These are phyloP conservation scores for Lactuca saligna DNA, from an alignment of 129 eudicot genomes.

Conservation along the genomic window DNA sequence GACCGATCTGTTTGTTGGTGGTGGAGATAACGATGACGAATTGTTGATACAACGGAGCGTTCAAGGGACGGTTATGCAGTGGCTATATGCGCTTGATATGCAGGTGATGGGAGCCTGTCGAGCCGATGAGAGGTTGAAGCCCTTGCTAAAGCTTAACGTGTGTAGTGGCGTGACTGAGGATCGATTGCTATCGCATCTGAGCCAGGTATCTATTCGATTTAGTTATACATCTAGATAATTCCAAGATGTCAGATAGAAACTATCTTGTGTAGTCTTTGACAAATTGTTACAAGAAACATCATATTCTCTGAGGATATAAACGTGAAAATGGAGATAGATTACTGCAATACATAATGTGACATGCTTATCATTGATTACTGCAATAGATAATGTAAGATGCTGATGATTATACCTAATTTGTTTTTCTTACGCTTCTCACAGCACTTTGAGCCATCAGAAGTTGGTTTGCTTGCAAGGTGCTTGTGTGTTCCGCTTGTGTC, in stretches of 20 bases:
- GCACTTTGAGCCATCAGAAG: conserved; percentile 95
- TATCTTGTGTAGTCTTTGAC: background rate
- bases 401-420: background rate
- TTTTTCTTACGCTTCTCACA: conserved; percentile 22
- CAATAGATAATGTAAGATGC: background rate
- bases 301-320: background rate
- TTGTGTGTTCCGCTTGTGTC: conserved; percentile 90
- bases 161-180: conserved; percentile 60
- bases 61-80: conserved; percentile 44
- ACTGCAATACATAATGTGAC: background rate
- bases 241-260: background rate
- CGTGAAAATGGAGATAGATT: background rate
- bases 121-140: conserved; percentile 70
- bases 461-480: conserved; percentile 85
- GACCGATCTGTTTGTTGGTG: conserved; percentile 36
- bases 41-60: conserved; percentile 43
- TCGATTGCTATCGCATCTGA: conserved; percentile 52
- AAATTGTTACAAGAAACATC: background rate
- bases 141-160: conserved; percentile 53
- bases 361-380: background rate
- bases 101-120: conserved; percentile 87
- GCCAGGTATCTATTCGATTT: conserved; percentile 40
- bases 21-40: conserved; percentile 43
- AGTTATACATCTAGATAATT: background rate
- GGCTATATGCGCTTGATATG: conserved; percentile 63